These are phyloP conservation scores for Candida methanosorbosa DNA, from an alignment of 805 yeast genomes.

Conservation along the genomic window DNA sequence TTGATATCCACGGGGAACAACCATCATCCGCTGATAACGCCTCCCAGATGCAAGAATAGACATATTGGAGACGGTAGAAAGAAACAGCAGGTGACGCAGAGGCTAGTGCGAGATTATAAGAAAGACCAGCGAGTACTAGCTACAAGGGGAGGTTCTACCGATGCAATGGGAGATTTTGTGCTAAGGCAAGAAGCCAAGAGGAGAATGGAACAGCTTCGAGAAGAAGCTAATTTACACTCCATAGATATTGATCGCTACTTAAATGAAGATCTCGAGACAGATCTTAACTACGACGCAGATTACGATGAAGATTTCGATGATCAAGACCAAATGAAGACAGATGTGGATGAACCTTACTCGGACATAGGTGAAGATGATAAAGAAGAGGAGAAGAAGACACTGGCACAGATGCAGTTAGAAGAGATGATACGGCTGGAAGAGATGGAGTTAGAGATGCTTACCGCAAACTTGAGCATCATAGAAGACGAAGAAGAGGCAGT, in stretches of 20 bases:
- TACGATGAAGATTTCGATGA: conserved; percentile 13
- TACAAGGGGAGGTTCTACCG: conserved; percentile 12
- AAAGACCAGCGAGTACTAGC: background rate
- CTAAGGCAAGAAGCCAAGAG: conserved; percentile 14
- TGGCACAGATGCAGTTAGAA: conserved; percentile 17
- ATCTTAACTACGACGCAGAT: conserved; percentile 17
- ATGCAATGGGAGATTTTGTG: conserved; percentile 16
- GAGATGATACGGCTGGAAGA: conserved; percentile 18
- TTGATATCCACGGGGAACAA: background rate
- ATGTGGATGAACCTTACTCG: background rate
- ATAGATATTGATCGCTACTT: conserved; percentile 11
- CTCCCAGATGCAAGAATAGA: background rate
- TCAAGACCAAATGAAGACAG: background rate
- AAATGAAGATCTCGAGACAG: conserved; percentile 6
- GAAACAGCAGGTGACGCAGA: background rate
- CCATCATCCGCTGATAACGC: background rate
- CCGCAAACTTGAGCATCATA: conserved; percentile 11
- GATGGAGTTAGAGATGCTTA: conserved; percentile 8
- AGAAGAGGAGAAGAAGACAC: background rate
- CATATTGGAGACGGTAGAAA: background rate
- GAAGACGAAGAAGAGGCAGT: conserved; percentile 27
- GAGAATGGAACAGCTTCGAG: conserved; percentile 5
- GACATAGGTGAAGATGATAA: background rate
- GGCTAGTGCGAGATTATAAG: background rate
- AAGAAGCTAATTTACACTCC: conserved; percentile 12